These are phyloP conservation scores for Fraxinus nigra DNA, from an alignment of 305 asterid species.

Conservation along the genomic window DNA sequence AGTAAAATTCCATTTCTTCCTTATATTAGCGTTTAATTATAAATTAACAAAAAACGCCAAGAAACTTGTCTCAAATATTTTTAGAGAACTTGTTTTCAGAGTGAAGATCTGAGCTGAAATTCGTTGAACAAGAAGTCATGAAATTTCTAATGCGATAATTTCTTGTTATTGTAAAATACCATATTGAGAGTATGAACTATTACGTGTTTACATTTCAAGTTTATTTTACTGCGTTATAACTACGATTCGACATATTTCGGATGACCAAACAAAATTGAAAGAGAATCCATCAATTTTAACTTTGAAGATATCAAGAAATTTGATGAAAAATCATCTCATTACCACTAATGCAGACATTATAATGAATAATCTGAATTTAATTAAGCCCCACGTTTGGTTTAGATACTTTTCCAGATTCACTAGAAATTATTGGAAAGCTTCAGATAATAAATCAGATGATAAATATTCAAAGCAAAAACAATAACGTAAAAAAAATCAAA, in stretches of 20 bases:
- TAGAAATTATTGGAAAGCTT: background rate
- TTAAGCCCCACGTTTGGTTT: background rate
- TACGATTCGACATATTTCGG: background rate
- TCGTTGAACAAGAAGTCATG: background rate
- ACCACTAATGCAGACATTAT: background rate
- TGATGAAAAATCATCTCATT: background rate
- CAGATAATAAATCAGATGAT: background rate
- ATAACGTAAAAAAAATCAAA: too few relatives aligned
- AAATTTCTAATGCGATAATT: background rate
- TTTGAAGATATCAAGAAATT: background rate
- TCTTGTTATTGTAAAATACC: background rate
- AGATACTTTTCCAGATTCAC: background rate
- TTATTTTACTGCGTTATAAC: too few relatives aligned
- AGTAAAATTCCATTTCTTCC: background rate
- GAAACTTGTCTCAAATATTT: background rate
- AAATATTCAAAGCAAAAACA: background rate
- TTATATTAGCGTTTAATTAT: background rate
- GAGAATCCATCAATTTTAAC: background rate
- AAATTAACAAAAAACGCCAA: background rate
- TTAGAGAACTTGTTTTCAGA: background rate
- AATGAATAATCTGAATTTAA: background rate
- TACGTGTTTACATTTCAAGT: too few relatives aligned
- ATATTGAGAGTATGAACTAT: slow-evolving; percentile 18
- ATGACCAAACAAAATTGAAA: background rate
- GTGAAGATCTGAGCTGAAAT: background rate